A percentile compares a stretch with the other conserved stretches of the same genome.
Evolutionary conservation across 139 green algal species (phyloP).

Genomic region (Desmodesmus armatus): DNA sequence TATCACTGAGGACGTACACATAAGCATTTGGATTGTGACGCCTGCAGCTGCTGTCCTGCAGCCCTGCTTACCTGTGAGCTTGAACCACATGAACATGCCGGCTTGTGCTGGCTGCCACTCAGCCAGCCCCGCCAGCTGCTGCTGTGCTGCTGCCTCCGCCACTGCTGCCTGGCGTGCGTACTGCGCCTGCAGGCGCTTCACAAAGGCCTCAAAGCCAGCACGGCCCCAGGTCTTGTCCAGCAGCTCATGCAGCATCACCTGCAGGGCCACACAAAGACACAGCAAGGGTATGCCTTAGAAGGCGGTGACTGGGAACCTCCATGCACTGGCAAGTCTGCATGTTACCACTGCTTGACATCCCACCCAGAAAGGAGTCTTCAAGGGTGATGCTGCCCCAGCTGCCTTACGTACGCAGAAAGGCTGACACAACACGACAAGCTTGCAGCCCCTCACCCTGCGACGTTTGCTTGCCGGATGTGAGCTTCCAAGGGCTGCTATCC

Average conservation of each 20-base stretch:
- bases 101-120: slow-evolving; percentile 20
- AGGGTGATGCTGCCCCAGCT: neutral
- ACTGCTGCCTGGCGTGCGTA: slow-evolving; percentile 10
- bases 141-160: slow-evolving; percentile 24
- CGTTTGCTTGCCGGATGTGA: no score
- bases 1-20: no score
- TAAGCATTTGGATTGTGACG: no score
- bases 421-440: no score
- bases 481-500: no score
- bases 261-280: neutral
- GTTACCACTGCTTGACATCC: neutral
- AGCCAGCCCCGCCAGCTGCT: slow-evolving; percentile 10
- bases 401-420: neutral
- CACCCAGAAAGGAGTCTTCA: no score
- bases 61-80: slow-evolving; percentile 41
- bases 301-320: neutral
- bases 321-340: no score
- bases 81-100: slow-evolving; percentile 47
- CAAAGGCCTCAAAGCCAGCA: slow-evolving; percentile 20
- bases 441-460: no score
- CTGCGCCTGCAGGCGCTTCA: slow-evolving; percentile 21
- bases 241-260: slow-evolving; percentile 44
- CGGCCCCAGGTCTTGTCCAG: neutral
- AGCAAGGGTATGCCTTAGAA: neutral
- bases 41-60: no score